These are phyloP conservation scores for Erodium trifolium DNA, from an alignment of 441 rosid genomes.

Conservation along the genomic window DNA sequence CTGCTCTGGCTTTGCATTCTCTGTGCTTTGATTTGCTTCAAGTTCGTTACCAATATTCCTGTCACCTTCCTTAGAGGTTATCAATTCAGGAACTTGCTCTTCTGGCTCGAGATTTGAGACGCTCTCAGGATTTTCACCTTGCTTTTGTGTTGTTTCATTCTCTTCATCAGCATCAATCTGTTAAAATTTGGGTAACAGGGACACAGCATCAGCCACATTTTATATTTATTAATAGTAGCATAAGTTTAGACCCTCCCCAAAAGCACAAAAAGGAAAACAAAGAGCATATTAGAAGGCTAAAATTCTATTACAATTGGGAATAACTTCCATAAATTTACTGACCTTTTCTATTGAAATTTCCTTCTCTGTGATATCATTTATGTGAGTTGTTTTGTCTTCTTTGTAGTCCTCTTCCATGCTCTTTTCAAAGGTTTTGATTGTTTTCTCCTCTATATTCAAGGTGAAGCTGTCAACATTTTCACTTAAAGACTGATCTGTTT, in stretches of 20 bases:
- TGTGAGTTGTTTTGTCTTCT: conserved; percentile 16
- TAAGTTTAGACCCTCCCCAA: neutral
- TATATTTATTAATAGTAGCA: neutral
- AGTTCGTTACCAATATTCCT: conserved; percentile 19
- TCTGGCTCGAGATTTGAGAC: conserved; percentile 19
- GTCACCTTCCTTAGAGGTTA: conserved; percentile 16
- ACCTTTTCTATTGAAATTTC: conserved; percentile 10
- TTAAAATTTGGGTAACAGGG: conserved; percentile 19
- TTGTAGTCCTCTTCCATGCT: conserved; percentile 13
- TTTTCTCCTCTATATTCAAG: conserved; percentile 11
- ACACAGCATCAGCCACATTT: conserved; percentile 8
- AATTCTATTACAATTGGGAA: neutral
- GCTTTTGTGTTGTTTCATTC: conserved; percentile 12
- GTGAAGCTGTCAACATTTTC: conserved; percentile 20
- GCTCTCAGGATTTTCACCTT: conserved; percentile 9
- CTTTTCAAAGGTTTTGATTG: conserved; percentile 12
- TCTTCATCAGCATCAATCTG: conserved; percentile 20
- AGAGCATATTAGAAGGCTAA: neutral
- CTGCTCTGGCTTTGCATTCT: conserved; percentile 15
- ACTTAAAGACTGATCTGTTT: conserved; percentile 6
- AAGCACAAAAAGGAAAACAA: neutral
- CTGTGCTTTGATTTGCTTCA: conserved; percentile 18
- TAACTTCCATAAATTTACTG: neutral
- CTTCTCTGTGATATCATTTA: neutral
- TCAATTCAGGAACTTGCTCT: conserved; percentile 24